Conservation (phyloP, 148 eudicot species). For the Rhododendron griersonianum region DNA sequence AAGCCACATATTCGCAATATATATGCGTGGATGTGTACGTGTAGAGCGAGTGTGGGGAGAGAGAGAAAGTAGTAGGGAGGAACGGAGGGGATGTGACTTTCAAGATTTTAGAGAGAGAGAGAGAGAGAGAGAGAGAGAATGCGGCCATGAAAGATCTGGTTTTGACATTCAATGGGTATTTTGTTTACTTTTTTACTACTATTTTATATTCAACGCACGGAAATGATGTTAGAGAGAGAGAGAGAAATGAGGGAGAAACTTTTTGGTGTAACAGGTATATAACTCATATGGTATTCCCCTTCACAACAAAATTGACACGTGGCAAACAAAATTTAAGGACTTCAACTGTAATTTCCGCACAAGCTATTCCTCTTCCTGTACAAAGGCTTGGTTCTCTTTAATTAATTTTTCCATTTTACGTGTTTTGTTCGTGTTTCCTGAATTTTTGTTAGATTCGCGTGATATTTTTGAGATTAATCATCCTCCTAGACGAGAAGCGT, state of each 20-base stretch:
- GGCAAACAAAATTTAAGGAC: too few relatives aligned
- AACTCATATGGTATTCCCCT: too few relatives aligned
- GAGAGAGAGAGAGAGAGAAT: not conserved
- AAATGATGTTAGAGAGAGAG: not conserved
- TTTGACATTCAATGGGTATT: not conserved
- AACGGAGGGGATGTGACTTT: not conserved
- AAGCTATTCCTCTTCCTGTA: too few relatives aligned
- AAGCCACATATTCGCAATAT: not conserved
- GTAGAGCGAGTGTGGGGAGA: not conserved
- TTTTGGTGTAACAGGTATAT: too few relatives aligned
- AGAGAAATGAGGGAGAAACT: not conserved
- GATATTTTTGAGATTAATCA: too few relatives aligned
- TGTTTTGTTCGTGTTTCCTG: too few relatives aligned
- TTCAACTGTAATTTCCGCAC: too few relatives aligned
- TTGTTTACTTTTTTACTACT: not conserved
- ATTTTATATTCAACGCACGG: not conserved
- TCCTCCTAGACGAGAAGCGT: too few relatives aligned
- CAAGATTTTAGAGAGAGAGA: not conserved
- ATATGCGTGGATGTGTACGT: not conserved
- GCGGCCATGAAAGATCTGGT: not conserved
- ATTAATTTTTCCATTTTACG: too few relatives aligned
- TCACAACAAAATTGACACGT: too few relatives aligned
- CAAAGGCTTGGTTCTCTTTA: too few relatives aligned
- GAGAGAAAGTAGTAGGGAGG: not conserved
- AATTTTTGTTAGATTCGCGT: too few relatives aligned